Evolutionary conservation across 1,139 yeast genomes (phyloP), one percentile per base, ranked within the genome.

Genomic region (Candida tunisiensis): DNA sequence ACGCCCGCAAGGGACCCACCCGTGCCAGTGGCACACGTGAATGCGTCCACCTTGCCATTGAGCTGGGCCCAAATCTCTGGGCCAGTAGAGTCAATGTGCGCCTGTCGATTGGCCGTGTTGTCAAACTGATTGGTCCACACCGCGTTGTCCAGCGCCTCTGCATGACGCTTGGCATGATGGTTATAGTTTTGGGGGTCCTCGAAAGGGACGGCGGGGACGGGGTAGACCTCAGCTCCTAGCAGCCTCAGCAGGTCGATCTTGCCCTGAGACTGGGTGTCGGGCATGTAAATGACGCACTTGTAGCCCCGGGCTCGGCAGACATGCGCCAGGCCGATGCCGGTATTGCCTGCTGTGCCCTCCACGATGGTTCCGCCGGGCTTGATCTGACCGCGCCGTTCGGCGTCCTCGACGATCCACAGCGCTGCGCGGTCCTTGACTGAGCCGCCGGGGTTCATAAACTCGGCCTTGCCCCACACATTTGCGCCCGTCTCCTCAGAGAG

Each of bases 71-170:
- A 78, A 37, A 82, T 80, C 49, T 78, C 94, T 2, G 94, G 94
- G 1, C 94, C 95, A 0, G 95, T 83, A 27, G 93, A 73, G 41
- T 75, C 83, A 39, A 80, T 73, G 45, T 83, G 95, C 1, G 93
- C 82, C 48, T 75, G 82, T 51, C 93, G 66, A 52, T 83, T 82
- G 36, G 91, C 92, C 24, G 64, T 51, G 49, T 82, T 83, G 49
- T 83, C 93, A 48, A 80, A 82, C 49, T 80, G 93, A 48, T 80
- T 74, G 9, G 93, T 82, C 93, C 93, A 82, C 9, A 77, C 85
- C 0, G 93, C 88, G 44, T 79, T 79, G 3, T 63, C 66, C 33
- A 74, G 51, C 16, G 53, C 39, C 39, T 78, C 91, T 3, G 93
- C 93, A 44, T 78, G 91, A 40, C 85, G 65, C 44, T 65, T 65